Percentiles rank a stretch among this genome's conserved stretches.
Conservation (phyloP, 495 filamentous ascomycete genomes). For the Umbilicaria muhlenbergii region DNA sequence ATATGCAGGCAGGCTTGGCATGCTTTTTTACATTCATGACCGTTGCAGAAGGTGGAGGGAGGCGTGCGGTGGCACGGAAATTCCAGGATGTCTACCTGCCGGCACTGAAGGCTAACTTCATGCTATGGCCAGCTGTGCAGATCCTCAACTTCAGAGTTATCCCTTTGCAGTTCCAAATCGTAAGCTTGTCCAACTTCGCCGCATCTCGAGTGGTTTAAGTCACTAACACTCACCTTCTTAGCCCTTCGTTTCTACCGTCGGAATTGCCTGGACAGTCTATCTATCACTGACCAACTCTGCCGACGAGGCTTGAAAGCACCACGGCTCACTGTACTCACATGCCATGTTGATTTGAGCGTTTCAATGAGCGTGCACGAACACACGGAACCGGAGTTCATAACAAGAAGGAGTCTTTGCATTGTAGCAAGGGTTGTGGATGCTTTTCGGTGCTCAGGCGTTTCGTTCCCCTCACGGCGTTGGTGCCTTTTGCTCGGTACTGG, state of each 20-base stretch:
- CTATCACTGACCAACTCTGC: conserved; percentile 86
- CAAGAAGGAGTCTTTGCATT: too few relatives aligned
- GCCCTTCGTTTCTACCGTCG: conserved; percentile 93
- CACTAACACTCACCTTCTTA: conserved; percentile 19
- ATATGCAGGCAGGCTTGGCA: conserved; percentile 44
- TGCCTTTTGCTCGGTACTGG: too few relatives aligned
- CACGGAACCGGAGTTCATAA: too few relatives aligned
- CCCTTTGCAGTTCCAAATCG: conserved; percentile 92
- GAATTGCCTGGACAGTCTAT: conserved; percentile 99
- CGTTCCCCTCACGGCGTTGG: too few relatives aligned
- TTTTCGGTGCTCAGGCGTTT: too few relatives aligned
- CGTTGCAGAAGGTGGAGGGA: conserved; percentile 81
- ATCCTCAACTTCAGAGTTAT: conserved; percentile 92
- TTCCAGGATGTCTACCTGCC: conserved; percentile 87
- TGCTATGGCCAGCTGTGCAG: conserved; percentile 93
- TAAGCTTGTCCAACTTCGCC: conserved; percentile 31
- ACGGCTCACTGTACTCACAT: background rate
- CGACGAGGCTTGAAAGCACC: conserved; percentile 35
- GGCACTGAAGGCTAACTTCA: conserved; percentile 87
- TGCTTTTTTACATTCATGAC: conserved; percentile 96
- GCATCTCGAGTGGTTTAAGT: background rate
- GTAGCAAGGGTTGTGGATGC: too few relatives aligned
- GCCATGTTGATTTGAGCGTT: background rate
- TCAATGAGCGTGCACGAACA: too few relatives aligned
- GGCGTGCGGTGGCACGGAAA: conserved; percentile 64